phyloP scores from a whole-genome alignment of 139 green algal species.

The Eudorina sp. region DNA sequence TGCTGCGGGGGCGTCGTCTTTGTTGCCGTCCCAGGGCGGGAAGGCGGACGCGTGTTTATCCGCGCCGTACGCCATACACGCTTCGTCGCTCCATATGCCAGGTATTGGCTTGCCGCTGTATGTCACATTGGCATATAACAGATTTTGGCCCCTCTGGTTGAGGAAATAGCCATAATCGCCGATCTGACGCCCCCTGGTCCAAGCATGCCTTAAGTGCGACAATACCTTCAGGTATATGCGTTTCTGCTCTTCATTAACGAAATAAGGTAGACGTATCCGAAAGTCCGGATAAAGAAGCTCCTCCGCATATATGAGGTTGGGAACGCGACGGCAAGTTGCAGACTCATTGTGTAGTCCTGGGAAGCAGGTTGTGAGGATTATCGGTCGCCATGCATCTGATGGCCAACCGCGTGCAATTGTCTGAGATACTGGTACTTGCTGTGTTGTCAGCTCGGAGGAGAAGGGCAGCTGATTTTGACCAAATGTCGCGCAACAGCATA shows the following conservation, averaged over 20 bases:
- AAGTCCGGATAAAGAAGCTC: slow-evolving; percentile 15
- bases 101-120: not conserved
- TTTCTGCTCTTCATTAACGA: not conserved
- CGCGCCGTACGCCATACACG: not conserved
- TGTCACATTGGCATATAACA: slow-evolving; percentile 18
- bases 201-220: not conserved
- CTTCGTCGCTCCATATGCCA: not conserved
- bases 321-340: not conserved
- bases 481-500: no score
- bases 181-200: not conserved
- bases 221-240: not conserved
- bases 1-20: not conserved
- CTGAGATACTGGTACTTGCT: not conserved
- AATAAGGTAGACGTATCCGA: not conserved
- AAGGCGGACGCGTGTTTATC: not conserved
- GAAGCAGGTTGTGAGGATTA: not conserved
- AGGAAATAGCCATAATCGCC: slow-evolving; percentile 11
- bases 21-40: slow-evolving; percentile 13
- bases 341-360: not conserved
- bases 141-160: slow-evolving; percentile 8
- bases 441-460: no score
- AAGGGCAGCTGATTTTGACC: no score
- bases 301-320: slow-evolving; percentile 6
- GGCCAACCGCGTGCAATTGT: not conserved
- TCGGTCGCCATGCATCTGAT: slow-evolving; percentile 9